Base-by-base conservation (phyloP, 495 filamentous ascomycete genomes). In the Tricharina praecox region DNA sequence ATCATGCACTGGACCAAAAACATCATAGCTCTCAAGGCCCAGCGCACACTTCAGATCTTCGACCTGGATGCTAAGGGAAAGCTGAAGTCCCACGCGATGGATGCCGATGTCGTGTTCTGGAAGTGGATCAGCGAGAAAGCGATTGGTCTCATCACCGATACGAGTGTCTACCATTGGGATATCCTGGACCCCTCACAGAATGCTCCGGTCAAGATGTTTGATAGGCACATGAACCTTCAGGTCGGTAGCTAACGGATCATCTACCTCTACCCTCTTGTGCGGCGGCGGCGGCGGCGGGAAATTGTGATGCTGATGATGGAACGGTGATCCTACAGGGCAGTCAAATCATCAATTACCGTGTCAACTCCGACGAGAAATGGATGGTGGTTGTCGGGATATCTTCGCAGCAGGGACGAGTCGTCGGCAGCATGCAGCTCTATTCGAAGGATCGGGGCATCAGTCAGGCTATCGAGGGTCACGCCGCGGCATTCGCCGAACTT, bases 271-370 rank as follows among this genome's bases (percentile, higher is more conserved):
- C 21, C 37, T 9, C 43, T 15, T 50, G 26, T 59, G n/a, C n/a
- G n/a, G n/a, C n/a, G n/a, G n/a, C n/a, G n/a, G n/a, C n/a, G n/a
- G n/a, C n/a, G n/a, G n/a, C n/a, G n/a, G n/a, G n/a, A n/a, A n/a
- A n/a, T n/a, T n/a, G n/a, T n/a, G n/a, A n/a, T n/a, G n/a, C n/a
- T n/a, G n/a, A n/a, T n/a, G n/a, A n/a, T n/a, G n/a, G n/a, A n/a
- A n/a, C n/a, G n/a, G n/a, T n/a, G n/a, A n/a, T n/a, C n/a, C n/a
- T n/a, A n/a, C n/a, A 93, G 82, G 77, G 76, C 41, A 86, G 84
- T 64, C 90, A 99, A 80, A 99, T 99, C 59, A 99, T 99, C 73
- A 99, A 96, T 68, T 99, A 99, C 67, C 85, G 88, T 44, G 83
- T 87, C 42, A 95, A 85, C 66, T 78, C 79, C 53, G 86, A 96